Conservation (phyloP, 2,329 filamentous ascomycete species). For the Sporothrix humicola region DNA sequence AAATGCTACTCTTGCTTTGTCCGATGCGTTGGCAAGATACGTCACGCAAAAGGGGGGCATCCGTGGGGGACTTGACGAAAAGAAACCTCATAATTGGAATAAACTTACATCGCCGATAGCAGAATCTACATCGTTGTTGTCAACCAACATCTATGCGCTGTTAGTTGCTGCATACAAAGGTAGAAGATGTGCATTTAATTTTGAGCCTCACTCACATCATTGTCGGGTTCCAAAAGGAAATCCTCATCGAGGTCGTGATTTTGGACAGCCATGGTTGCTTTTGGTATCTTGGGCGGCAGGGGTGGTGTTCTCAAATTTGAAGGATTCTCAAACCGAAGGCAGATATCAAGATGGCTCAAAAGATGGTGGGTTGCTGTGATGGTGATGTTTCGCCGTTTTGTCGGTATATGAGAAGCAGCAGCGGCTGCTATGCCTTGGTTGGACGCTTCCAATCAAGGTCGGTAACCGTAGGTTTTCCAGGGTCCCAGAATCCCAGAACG, state of each 20-base stretch:
- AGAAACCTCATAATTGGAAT: not conserved
- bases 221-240: slow-evolving; percentile 29
- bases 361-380: not conserved
- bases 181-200: not conserved
- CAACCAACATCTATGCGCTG: not conserved
- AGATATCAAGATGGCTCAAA: slow-evolving; percentile 1
- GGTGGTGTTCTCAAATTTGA: too few species aligned
- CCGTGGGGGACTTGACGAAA: not conserved
- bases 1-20: not conserved
- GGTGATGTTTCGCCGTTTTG: not conserved
- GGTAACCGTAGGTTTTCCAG: slow-evolving; percentile 15
- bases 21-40: not conserved
- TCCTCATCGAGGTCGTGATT: slow-evolving; percentile 20
- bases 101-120: slow-evolving; percentile 43
- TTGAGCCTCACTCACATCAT: slow-evolving; percentile 22
- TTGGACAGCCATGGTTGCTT: slow-evolving; percentile 26
- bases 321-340: too few species aligned
- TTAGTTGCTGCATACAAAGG: not conserved
- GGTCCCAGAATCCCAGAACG: slow-evolving; percentile 1
- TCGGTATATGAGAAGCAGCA: slow-evolving; percentile 33
- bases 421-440: slow-evolving; percentile 37
- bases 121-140: slow-evolving; percentile 40
- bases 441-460: slow-evolving; percentile 38
- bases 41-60: not conserved
- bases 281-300: too few species aligned